Base-by-base conservation (phyloP, 1,284 basidiomycete species). In the Wolfiporia cocos region DNA sequence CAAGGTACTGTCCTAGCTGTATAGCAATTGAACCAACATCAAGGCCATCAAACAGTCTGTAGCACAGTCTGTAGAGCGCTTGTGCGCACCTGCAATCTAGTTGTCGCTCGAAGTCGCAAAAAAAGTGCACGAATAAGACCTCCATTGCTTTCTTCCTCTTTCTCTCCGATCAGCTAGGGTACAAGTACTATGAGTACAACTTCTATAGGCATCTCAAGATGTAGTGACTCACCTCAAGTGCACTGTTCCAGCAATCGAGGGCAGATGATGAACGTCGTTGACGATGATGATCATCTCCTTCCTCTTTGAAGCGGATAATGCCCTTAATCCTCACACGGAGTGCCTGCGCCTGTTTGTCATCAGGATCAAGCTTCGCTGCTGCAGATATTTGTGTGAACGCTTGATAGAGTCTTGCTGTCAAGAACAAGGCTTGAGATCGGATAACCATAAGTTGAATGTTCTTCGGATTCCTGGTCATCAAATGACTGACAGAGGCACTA, bases 221-320 rank as follows among this genome's bases (percentile, higher is more conserved):
- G n/a, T n/a, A n/a, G n/a, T n/a, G n/a, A n/a, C 44, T 30, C 9
- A 54, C 53, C 38, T 43, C 20, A 11, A 54, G 33, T 5, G 49
- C 50, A 4, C 23, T 29, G n/a, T 28, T 41, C 36, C 43, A 51
- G 17, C 43, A 37, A 4, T 20, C 24, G 3, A 49, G 40, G 0
- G 51, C 53, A 1, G 26, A 24, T 2, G 18, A 3, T 38, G 41
- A 53, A 2, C 37, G n/a, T 10, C 24, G 29, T n/a, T 29, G 18
- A 6, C 21, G 20, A 37, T 46, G 48, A 7, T 17, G 23, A 4
- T 24, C 12, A 15, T 47, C 44, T 17, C 53, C 53, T 3, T 41
- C 34, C 9, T 47, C 38, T 26, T 48, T 48, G 11, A 40, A 29
- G 9, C 38, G 34, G 11, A 19, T 22, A 7, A 51, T 37, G 3